phyloP scores from a whole-genome alignment of 306 rosid species.

The Coriaria nepalensis region DNA sequence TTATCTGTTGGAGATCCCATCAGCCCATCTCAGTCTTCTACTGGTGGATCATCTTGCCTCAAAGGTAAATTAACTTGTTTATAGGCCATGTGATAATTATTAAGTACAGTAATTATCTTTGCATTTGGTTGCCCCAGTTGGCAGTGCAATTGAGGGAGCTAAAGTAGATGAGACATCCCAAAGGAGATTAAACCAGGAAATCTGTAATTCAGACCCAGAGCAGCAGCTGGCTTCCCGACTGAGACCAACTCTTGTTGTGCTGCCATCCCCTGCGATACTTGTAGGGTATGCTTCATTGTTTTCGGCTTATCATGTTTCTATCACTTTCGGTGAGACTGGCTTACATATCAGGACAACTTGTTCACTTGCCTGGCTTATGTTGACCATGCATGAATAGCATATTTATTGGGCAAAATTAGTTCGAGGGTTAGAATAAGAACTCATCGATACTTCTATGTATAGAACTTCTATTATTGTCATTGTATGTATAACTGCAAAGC shows the following conservation, averaged over 20 bases:
- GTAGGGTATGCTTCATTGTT: conserved; percentile 58
- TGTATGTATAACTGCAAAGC: neutral
- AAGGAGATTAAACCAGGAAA: conserved; percentile 74
- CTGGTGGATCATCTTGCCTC: conserved; percentile 64
- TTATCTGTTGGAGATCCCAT: conserved; percentile 48
- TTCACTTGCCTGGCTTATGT: too few relatives aligned
- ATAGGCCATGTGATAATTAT: conserved; percentile 1
- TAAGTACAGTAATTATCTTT: conserved; percentile 17
- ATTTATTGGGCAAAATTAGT: too few relatives aligned
- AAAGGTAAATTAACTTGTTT: conserved; percentile 42
- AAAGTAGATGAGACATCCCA: conserved; percentile 71
- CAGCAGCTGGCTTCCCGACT: conserved; percentile 48
- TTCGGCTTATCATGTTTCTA: neutral
- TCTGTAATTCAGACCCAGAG: conserved; percentile 58
- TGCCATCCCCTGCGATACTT: conserved; percentile 86
- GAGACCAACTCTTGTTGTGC: conserved; percentile 65
- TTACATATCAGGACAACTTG: neutral
- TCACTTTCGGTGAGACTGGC: neutral
- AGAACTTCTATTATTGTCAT: neutral
- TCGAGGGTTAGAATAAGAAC: too few relatives aligned
- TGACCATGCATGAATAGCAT: too few relatives aligned
- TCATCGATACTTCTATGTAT: neutral
- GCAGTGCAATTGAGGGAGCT: conserved; percentile 45
- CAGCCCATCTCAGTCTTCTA: conserved; percentile 81
- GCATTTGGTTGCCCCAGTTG: conserved; percentile 22